phyloP scores from a whole-genome alignment of 768 basidiomycete genomes.

The Tulasnella sp. region DNA sequence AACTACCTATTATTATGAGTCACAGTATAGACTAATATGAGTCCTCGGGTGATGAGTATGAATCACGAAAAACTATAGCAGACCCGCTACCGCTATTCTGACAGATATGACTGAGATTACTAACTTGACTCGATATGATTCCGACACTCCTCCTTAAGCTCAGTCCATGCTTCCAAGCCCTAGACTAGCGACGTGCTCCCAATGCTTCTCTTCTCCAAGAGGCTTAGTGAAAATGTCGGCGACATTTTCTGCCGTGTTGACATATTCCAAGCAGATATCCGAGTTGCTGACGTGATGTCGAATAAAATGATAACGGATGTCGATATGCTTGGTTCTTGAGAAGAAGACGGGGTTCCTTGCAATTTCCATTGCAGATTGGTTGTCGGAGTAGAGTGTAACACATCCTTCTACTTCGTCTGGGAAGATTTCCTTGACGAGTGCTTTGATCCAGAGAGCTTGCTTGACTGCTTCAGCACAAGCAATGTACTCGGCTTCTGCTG shows the following conservation, averaged over 20 bases:
- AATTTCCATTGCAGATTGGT: conserved; percentile 13
- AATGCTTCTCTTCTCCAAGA: too few species aligned
- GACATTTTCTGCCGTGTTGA: neutral
- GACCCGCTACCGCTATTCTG: too few species aligned
- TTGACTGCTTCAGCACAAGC: neutral
- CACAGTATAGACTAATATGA: too few species aligned
- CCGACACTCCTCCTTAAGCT: too few species aligned
- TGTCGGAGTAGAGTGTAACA: conserved; percentile 8
- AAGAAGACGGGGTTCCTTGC: conserved; percentile 3
- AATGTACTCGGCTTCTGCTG: conserved; percentile 24
- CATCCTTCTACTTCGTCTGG: too few species aligned
- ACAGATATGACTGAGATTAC: too few species aligned
- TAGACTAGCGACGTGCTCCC: too few species aligned
- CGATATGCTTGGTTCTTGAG: conserved; percentile 7
- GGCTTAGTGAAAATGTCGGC: conserved; percentile 14
- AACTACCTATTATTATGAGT: too few species aligned
- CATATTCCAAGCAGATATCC: neutral
- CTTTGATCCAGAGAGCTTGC: conserved; percentile 5
- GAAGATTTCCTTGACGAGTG: conserved; percentile 1
- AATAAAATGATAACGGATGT: neutral
- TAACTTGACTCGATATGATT: too few species aligned
- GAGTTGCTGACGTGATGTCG: neutral
- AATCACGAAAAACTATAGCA: too few species aligned
- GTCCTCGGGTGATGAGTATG: too few species aligned
- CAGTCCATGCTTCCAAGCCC: neutral